These are phyloP conservation scores for Bertia moriformis DNA, from an alignment of 2,329 filamentous ascomycete genomes.

Conservation along the genomic window DNA sequence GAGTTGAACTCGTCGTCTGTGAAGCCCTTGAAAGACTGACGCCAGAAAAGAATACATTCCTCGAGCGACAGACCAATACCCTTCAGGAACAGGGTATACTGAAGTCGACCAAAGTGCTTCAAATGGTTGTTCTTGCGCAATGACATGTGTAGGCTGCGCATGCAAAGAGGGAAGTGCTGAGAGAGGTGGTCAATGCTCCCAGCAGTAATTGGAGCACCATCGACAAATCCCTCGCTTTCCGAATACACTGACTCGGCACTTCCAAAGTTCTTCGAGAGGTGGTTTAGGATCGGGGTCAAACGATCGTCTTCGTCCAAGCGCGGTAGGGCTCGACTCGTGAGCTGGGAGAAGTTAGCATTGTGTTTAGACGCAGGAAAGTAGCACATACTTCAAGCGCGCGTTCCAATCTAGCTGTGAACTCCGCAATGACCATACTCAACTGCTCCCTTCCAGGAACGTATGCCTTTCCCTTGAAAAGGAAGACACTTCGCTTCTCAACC, in stretches of 20 bases:
- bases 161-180: constrained; percentile 78
- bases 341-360: constrained; percentile 23
- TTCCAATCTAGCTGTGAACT: constrained; percentile 70
- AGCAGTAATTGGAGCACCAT: constrained; percentile 63
- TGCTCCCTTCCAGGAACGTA: constrained; percentile 84
- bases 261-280: constrained; percentile 91
- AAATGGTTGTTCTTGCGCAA: constrained; percentile 78
- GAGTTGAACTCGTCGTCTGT: constrained; percentile 95
- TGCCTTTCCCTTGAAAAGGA: constrained; percentile 68
- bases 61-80: constrained; percentile 86
- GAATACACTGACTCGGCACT: constrained; percentile 76
- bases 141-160: constrained; percentile 78
- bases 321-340: constrained; percentile 80
- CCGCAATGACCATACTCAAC: constrained; percentile 72
- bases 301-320: constrained; percentile 93
- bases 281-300: constrained; percentile 49
- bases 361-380: neutral
- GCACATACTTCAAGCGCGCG: constrained; percentile 61
- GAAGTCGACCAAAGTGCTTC: constrained; percentile 82
- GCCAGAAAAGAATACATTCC: constrained; percentile 86
- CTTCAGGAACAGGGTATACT: constrained; percentile 94
- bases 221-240: constrained; percentile 45
- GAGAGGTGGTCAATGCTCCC: constrained; percentile 67
- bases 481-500: constrained; percentile 64
- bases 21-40: constrained; percentile 67